Evolutionary conservation across 495 filamentous ascomycete species (phyloP), one percentile per base, ranked within the genome.

Genomic region (Aspergillus steynii): DNA sequence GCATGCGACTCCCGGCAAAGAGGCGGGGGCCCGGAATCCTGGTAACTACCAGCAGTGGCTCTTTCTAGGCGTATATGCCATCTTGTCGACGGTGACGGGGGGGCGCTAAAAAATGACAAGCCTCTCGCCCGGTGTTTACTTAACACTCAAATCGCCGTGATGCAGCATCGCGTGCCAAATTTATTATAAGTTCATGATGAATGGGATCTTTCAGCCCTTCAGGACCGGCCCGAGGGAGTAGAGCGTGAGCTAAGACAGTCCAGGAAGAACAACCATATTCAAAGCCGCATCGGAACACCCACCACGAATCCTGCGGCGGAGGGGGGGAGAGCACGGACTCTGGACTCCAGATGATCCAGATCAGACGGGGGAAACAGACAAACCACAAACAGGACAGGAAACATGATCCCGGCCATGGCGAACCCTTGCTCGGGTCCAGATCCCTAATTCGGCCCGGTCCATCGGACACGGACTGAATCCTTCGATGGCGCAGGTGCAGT

Each of bases 401-500:
- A 20, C 20, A 20, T 20, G 20, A 20, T 20, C 20, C 20, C 20
- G 20, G 20, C 32, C 29, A 56, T 56, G 12, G 31, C 31, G 31
- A 34, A 34, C 31, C 31, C 31, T 3, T 34, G 31, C 31, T 34
- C 31, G 31, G 31, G 37, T 42, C 10, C 37, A 42, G 14, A 42
- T 14, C 37, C 37, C 37, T 42, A 42, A 42, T 42, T 4, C 37
- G 37, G 37, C 37, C 37, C 37, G 37, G 37, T 42, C 37, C 37
- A 42, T 42, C 37, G 37, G 37, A 42, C 37, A 42, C 37, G 37
- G 9, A 42, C 37, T 42, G 14, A 42, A 10, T 42, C 37, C 37
- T 42, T 12, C 37, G 37, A 14, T 42, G 7, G 37, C 37, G 80
- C 14, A 37, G 34, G 9, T 42, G 37, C 37, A 14, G 37, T 42